Percentiles rank a stretch among this genome's conserved stretches.
Conservation (phyloP, 345 rosid genomes). For the Zanthoxylum bungeanum region DNA sequence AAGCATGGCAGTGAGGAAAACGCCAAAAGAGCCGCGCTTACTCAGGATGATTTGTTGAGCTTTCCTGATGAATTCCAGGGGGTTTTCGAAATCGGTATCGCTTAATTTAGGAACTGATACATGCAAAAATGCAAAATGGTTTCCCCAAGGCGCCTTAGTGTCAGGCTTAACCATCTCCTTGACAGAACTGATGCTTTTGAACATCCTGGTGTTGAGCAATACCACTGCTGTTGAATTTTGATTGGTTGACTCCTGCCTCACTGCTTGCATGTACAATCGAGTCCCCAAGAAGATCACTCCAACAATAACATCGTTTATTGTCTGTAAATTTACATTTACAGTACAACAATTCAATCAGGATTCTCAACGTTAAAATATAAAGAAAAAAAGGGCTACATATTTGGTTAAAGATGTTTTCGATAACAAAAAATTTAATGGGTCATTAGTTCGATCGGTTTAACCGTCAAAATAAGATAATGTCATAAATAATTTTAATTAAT, state of each 20-base stretch:
- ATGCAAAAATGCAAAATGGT: slow-evolving; percentile 34
- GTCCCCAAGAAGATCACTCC: slow-evolving; percentile 37
- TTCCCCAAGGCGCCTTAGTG: slow-evolving; percentile 37
- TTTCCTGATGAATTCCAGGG: not conserved
- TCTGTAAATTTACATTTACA: too few relatives aligned
- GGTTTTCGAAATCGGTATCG: not conserved
- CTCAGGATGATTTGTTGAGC: not conserved
- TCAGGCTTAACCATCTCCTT: slow-evolving; percentile 34
- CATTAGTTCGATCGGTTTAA: too few relatives aligned
- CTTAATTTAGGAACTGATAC: slow-evolving; percentile 28
- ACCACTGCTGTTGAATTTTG: slow-evolving; percentile 28
- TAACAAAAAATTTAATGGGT: too few relatives aligned
- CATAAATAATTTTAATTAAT: too few relatives aligned
- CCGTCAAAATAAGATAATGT: too few relatives aligned
- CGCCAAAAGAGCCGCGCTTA: not conserved
- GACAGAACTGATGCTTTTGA: slow-evolving; percentile 29
- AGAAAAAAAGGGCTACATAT: too few relatives aligned
- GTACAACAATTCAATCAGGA: not conserved
- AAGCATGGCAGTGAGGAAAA: not conserved
- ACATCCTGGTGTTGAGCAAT: slow-evolving; percentile 34
- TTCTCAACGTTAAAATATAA: too few relatives aligned
- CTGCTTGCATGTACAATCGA: too few relatives aligned
- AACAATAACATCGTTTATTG: slow-evolving; percentile 34
- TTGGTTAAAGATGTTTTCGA: too few relatives aligned
- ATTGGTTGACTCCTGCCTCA: slow-evolving; percentile 27